A percentile compares a stretch with the other conserved stretches of the same genome.
Evolutionary conservation across 148 eudicot species (phyloP).

Genomic region (Diospyros kaki): DNA sequence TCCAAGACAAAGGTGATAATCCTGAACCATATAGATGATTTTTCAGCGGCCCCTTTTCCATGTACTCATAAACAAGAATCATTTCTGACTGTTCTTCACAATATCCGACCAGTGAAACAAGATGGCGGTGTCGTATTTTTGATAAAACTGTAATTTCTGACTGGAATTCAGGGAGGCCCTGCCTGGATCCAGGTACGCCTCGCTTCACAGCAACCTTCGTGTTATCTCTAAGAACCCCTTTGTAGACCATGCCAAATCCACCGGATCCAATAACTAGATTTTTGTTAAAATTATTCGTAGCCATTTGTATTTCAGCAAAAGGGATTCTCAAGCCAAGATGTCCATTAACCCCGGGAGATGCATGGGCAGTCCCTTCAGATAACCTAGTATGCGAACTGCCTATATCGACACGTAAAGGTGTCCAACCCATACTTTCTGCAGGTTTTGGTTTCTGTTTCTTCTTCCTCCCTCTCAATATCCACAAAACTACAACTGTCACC

Average conservation of each 20-base stretch:
- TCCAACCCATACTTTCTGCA: slow-evolving; percentile 75
- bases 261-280: slow-evolving; percentile 72
- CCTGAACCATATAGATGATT: slow-evolving; percentile 66
- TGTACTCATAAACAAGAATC: slow-evolving; percentile 90
- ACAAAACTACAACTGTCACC: slow-evolving; percentile 25
- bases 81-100: slow-evolving; percentile 95
- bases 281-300: slow-evolving; percentile 77
- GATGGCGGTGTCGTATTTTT: slow-evolving; percentile 80
- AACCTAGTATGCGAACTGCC: slow-evolving; percentile 57
- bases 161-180: slow-evolving; percentile 93
- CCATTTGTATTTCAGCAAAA: slow-evolving; percentile 64
- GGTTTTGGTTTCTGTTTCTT: slow-evolving; percentile 41
- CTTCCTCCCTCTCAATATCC: slow-evolving; percentile 37
- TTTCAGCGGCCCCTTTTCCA: slow-evolving; percentile 82
- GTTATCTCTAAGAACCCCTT: slow-evolving; percentile 62
- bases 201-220: slow-evolving; percentile 80
- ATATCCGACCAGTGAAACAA: slow-evolving; percentile 86
- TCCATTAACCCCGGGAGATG: slow-evolving; percentile 53
- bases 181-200: slow-evolving; percentile 87
- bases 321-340: slow-evolving; percentile 57
- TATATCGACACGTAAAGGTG: slow-evolving; percentile 41
- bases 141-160: slow-evolving; percentile 79
- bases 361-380: slow-evolving; percentile 44
- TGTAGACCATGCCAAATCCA: slow-evolving; percentile 92
- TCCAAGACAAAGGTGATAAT: slow-evolving; percentile 68